Conservation (phyloP, 306 rosid genomes). For the Boehmeria nivea region DNA sequence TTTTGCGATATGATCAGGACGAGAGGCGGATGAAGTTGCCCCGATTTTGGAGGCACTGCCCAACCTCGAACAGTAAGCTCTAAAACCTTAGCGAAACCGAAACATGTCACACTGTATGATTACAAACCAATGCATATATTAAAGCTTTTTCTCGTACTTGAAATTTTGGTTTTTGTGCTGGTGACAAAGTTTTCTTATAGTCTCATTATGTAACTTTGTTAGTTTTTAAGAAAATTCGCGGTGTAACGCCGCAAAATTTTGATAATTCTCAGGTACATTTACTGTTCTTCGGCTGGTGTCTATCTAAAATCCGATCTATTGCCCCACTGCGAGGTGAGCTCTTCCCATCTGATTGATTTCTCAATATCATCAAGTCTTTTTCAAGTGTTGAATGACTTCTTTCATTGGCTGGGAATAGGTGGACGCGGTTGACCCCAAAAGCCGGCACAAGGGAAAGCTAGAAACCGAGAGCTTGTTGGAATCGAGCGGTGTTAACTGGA, state of each 20-base stretch:
- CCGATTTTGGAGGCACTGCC: constrained; percentile 89
- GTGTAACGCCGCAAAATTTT: background rate
- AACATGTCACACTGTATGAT: too few species aligned
- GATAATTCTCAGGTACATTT: constrained; percentile 65
- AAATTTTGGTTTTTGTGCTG: too few species aligned
- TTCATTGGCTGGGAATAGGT: constrained; percentile 32
- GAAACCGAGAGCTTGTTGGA: constrained; percentile 80
- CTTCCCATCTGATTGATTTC: background rate
- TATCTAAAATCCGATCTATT: constrained; percentile 77
- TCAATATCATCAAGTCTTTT: background rate
- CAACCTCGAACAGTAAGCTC: constrained; percentile 77
- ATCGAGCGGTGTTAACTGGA: constrained; percentile 80
- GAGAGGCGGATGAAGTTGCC: constrained; percentile 85
- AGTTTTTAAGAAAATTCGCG: too few species aligned
- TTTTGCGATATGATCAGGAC: constrained; percentile 45
- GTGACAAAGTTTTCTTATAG: too few species aligned
- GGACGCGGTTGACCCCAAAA: constrained; percentile 97
- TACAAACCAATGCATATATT: too few species aligned
- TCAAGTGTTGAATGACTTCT: background rate
- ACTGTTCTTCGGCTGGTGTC: constrained; percentile 99
- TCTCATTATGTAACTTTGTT: too few species aligned
- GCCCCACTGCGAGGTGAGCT: constrained; percentile 81
- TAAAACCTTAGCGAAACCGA: background rate
- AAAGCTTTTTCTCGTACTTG: too few species aligned
- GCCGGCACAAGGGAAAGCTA: constrained; percentile 99